These are phyloP conservation scores for Epichloe sibirici DNA, from an alignment of 2,329 filamentous ascomycete genomes.

Conservation along the genomic window DNA sequence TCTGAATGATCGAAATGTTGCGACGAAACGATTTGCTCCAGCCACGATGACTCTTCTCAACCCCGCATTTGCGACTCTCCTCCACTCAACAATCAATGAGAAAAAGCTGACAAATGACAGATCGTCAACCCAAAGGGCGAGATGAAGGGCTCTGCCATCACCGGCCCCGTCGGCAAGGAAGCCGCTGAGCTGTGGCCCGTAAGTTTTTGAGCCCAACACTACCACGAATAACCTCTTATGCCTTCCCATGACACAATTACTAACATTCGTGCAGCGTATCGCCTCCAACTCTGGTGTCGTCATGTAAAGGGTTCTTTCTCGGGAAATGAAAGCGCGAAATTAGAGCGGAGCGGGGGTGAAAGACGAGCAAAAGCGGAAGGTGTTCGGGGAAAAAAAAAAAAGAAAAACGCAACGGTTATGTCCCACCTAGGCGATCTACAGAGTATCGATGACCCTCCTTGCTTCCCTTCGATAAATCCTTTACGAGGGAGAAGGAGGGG, in stretches of 20 bases:
- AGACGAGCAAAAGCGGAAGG: conserved; percentile 8
- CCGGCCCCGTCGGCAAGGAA: conserved; percentile 98
- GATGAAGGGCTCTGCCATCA: conserved; percentile 99
- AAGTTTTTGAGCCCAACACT: conserved; percentile 34
- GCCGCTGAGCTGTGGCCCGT: conserved; percentile 98
- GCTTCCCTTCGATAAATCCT: not conserved
- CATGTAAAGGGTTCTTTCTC: conserved; percentile 61
- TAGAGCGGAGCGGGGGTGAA: conserved; percentile 5
- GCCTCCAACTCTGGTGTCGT: conserved; percentile 99
- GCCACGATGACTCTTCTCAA: not conserved
- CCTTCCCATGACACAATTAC: not conserved
- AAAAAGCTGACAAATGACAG: conserved; percentile 28
- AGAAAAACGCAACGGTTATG: conserved; percentile 16
- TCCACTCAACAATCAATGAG: not conserved
- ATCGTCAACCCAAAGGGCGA: conserved; percentile 99
- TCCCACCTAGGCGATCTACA: conserved; percentile 22
- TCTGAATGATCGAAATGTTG: not conserved
- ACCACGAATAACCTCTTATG: not conserved
- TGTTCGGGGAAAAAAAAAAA: conserved; percentile 10
- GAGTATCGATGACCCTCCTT: conserved; percentile 10
- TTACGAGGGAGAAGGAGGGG: not conserved
- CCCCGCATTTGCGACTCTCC: not conserved
- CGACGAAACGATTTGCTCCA: not conserved
- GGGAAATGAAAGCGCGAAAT: not conserved
- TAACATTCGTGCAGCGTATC: conserved; percentile 59